Base-by-base conservation (phyloP, 1,284 basidiomycete genomes). In the Rhodotorula glutinis region DNA sequence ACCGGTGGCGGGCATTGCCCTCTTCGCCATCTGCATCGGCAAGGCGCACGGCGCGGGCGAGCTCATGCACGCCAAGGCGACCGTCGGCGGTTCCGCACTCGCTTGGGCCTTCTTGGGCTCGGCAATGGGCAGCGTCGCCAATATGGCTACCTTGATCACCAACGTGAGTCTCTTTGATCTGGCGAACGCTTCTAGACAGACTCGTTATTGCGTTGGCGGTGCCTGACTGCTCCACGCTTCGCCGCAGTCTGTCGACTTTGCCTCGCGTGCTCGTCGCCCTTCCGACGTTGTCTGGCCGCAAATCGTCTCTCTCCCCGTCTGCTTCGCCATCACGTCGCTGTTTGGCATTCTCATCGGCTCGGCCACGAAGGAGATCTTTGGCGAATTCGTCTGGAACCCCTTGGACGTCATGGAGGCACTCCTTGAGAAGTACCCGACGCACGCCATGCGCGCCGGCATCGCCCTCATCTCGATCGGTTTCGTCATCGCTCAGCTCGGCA, bases 331-430 rank as follows among this genome's bases (percentile, higher is more conserved):
- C 69, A 88, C 90, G 65, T 87, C 86, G 72, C 88, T 93, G 80
- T 82, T 92, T 66, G 91, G 90, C 10, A 89, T 93, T 76, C 86
- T 91, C 57, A 90, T 92, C 71, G 87, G 87, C 57, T 90, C 88
- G 1, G 87, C 87, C 11, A 88, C 87, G n/a, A 81, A 85, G 66
- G 83, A 86, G 23, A 87, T 92, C 72, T 92, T 88, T 74, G 88
- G 88, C 29, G 84, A 86, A 71, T 84, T 86, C 21, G 85, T 92
- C 65, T 92, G 90, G 90, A 87, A 87, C 17, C 90, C 89, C 0
- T 84, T 92, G 63, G 86, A 88, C 69, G 81, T 92, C 53, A 81
- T 92, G 59, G 83, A 82, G 47, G 84, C 80, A 73, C 88, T 91
- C 76, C 80, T 92, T 65, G 40, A 57, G 29, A 51, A 33, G 1